A percentile compares a stretch with the other conserved stretches of the same genome.
These are phyloP conservation scores for Mortierella antarctica DNA, from an alignment of 192 early-diverging fungal genomes.

Conservation along the genomic window DNA sequence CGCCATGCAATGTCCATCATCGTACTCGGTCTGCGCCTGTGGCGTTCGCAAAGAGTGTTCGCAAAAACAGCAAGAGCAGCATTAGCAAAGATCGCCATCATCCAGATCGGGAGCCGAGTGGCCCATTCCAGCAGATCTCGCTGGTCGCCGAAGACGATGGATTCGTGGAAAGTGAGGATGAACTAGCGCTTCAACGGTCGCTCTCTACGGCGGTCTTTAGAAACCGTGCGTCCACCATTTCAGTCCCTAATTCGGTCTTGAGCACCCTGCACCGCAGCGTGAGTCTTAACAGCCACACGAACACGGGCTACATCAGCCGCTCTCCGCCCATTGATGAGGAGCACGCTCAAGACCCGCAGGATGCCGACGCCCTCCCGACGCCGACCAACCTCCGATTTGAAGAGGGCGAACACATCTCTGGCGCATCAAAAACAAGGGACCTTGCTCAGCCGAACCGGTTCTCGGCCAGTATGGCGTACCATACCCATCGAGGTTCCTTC, in stretches of 20 bases:
- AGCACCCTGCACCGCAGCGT: constrained; percentile 29
- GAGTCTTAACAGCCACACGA: constrained; percentile 17
- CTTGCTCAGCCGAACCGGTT: constrained; percentile 11
- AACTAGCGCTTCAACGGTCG: constrained; percentile 14
- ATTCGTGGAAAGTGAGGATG: constrained; percentile 21
- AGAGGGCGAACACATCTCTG: constrained; percentile 6
- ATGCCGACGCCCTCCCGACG: constrained; percentile 12
- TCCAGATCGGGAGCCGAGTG: background rate
- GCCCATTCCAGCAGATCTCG: constrained; percentile 26
- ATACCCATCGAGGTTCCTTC: constrained; percentile 11
- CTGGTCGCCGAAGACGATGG: background rate
- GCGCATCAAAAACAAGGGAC: background rate
- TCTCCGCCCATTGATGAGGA: constrained; percentile 18
- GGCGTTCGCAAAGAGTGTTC: constrained; percentile 1
- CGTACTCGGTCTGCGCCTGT: constrained; percentile 31
- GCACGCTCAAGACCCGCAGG: constrained; percentile 1
- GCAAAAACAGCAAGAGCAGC: background rate
- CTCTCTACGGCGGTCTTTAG: constrained; percentile 1
- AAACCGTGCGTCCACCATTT: constrained; percentile 2
- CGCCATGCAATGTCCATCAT: constrained; percentile 19
- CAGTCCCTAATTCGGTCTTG: constrained; percentile 4
- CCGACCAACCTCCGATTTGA: constrained; percentile 13
- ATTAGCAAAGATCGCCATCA: background rate
- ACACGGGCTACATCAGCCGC: constrained; percentile 4
- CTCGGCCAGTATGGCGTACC: constrained; percentile 7